Evolutionary conservation across 208 protist species (phyloP), one percentile per base, ranked within the genome.

Genomic region (Trypanosoma avium): DNA sequence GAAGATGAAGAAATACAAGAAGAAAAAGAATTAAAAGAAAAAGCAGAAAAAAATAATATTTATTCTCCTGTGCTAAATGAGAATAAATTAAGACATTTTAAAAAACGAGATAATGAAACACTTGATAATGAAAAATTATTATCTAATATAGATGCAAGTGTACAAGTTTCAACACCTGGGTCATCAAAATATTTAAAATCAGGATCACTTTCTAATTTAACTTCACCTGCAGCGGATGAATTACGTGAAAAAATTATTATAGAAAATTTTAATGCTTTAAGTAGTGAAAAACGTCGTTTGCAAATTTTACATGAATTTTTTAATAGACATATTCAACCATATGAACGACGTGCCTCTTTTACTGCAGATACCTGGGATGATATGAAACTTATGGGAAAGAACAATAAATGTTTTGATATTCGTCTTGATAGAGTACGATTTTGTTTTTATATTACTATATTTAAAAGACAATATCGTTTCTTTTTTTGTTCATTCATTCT

Each of bases 331-430:
- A 67, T 82, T 61, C 63, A 72, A 43, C 73, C 75, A 35, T 80
- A 71, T 58, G 81, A 86, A 55, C 42, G 67, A 26, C 68, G 67
- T 57, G 70, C 52, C 32, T 79, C 75, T 26, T 82, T 76, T 63
- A 80, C 73, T 22, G 81, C 56, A 1, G 76, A 86, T 30, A 79
- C 77, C 48, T 86, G 81, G 81, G 76, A 86, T 50, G 70, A 75
- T 42, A 26, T 70, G 15, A 81, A 73, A 40, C 38, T 55, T 40
- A 43, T 57, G 36, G 70, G 72, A 22, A 38, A 47, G 40, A 77
- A 71, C 40, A 52, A 29, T 3, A 68, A 68, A 43, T 76, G 70
- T 50, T 86, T 74, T 62, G 67, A 30, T 26, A 45, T 86, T 33
- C 38, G 42, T 33, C 75, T 82, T 46, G 73, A 86, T 65, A 19